Base-by-base conservation (phyloP, 1,284 basidiomycete genomes). In the Sanguinoderma infundibulare region DNA sequence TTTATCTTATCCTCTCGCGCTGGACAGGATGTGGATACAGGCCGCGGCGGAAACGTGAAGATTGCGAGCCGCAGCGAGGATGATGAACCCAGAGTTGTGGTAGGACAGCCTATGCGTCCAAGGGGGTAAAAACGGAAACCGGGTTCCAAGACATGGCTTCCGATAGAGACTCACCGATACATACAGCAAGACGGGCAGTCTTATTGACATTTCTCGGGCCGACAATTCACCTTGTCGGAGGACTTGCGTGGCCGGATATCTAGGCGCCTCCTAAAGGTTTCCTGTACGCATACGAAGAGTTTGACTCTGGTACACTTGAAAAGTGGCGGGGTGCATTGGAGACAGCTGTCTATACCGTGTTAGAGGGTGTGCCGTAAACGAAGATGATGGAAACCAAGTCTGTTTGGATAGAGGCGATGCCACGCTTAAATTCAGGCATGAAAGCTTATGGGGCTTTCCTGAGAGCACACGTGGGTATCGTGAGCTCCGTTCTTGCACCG, bases 371-470 rank as follows among this genome's bases (percentile, higher is more conserved):
- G 49, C 49, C 49, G 49, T 51, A 51, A 51, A 35, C n/a, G 49
- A 51, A 51, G 49, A 14, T 3, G 32, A 51, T 51, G 34, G 49
- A 51, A 51, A 35, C 30, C 20, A 34, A 17, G 49, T 20, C 30
- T 20, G 24, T 24, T 36, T 40, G 36, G 38, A 49, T 44, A 20
- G 8, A 55, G 53, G 53, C 39, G 53, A 44, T 55, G 42, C 53
- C 53, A 55, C 52, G 53, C 39, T 44, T 44, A 44, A 42, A 28
- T 55, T 34, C 40, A 26, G 30, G 15, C 53, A 46, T 55, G 53
- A 55, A 40, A 55, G 30, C 12, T 53, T 35, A 34, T 20, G 6
- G 12, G 35, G 49, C 49, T 22, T 50, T 30, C 35, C n/a, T 35
- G 17, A 50, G 17, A 14, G 17, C 12, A 9, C 9, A 34, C 40